phyloP scores from a whole-genome alignment of 495 filamentous ascomycete genomes.

The Penicillium desertorum region DNA sequence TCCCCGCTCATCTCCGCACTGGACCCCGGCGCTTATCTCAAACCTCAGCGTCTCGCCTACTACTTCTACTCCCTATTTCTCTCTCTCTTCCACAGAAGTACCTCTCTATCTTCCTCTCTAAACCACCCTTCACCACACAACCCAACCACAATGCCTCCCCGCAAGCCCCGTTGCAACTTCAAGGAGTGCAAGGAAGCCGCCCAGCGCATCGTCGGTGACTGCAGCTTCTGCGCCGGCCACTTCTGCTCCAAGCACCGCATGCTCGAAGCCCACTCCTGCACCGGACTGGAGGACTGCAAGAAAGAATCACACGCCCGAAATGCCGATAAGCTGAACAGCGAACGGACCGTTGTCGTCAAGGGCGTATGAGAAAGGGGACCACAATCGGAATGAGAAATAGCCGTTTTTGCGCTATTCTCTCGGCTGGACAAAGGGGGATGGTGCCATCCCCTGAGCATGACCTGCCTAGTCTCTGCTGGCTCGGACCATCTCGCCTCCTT shows the following conservation, averaged over 20 bases:
- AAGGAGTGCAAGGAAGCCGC: slow-evolving; percentile 83
- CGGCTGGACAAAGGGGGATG: slow-evolving; percentile 1
- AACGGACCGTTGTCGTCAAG: slow-evolving; percentile 74
- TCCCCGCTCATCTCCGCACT: slow-evolving; percentile 32
- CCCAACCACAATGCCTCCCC: slow-evolving; percentile 55
- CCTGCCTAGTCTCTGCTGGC: neutral
- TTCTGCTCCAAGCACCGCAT: slow-evolving; percentile 94
- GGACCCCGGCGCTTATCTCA: slow-evolving; percentile 23
- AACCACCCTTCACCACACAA: slow-evolving; percentile 8
- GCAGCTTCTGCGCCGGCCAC: slow-evolving; percentile 88
- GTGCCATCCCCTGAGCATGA: neutral
- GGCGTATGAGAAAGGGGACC: slow-evolving; percentile 47
- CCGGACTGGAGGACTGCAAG: slow-evolving; percentile 95
- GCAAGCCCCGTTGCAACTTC: slow-evolving; percentile 83
- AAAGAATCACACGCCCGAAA: slow-evolving; percentile 92
- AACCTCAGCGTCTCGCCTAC: neutral
- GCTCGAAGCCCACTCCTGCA: slow-evolving; percentile 89
- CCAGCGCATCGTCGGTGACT: slow-evolving; percentile 92
- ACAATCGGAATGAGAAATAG: neutral
- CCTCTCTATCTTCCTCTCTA: slow-evolving; percentile 8
- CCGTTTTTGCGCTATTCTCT: neutral
- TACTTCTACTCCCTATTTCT: slow-evolving; percentile 3
- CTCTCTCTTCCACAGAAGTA: neutral
- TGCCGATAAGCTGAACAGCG: slow-evolving; percentile 83
- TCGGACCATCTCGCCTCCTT: neutral